Evolutionary conservation across 2,329 filamentous ascomycete species (phyloP).

Genomic region (Fusarium papillatum): DNA sequence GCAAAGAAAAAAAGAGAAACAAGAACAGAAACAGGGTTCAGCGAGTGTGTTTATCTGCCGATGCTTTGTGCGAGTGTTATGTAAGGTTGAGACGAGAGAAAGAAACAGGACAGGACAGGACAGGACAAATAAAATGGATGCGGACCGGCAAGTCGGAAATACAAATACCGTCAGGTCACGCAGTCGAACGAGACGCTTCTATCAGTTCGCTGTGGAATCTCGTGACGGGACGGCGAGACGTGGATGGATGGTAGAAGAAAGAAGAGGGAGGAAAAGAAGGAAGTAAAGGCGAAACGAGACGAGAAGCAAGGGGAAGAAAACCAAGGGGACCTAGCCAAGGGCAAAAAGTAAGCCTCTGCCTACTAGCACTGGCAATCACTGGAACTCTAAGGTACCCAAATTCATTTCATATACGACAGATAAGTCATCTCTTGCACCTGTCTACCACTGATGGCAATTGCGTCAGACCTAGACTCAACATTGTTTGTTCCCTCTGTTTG

Average conservation of each 20-base stretch:
- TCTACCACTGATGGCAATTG: background rate
- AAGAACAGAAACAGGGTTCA: constrained; percentile 1
- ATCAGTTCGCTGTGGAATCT: background rate
- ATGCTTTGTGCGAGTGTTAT: constrained; percentile 22
- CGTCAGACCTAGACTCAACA: background rate
- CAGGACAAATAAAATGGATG: background rate
- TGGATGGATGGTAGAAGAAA: background rate
- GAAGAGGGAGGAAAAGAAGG: background rate
- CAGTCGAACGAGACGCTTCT: background rate
- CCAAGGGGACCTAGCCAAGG: constrained; percentile 3
- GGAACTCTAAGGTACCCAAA: background rate
- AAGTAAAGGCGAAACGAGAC: background rate
- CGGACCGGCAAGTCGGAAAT: constrained; percentile 1
- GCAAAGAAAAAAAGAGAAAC: background rate
- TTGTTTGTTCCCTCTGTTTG: background rate
- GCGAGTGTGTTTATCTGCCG: constrained; percentile 4
- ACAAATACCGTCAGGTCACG: constrained; percentile 5
- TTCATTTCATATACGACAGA: background rate
- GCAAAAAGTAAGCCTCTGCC: constrained; percentile 4
- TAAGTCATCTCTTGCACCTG: background rate
- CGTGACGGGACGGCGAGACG: background rate
- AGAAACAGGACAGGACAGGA: background rate
- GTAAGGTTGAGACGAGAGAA: constrained; percentile 7
- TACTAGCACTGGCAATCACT: constrained; percentile 2
- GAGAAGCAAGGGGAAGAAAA: background rate